Base-by-base conservation (phyloP, 139 green algal species). In the Picochlorum sp. region DNA sequence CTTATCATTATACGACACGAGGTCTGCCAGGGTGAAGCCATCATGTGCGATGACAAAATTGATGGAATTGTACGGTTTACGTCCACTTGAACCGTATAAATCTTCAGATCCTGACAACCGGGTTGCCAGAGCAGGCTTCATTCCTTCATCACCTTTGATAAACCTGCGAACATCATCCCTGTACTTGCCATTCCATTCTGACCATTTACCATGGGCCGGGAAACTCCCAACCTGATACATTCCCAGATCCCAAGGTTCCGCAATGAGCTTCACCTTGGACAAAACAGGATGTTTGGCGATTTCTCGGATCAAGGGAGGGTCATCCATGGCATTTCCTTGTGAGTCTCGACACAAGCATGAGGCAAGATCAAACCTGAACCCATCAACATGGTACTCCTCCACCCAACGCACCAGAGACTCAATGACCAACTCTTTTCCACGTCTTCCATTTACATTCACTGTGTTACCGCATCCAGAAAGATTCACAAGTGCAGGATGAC, bases 1-100 rank as follows among this genome's bases (percentile, higher is more conserved):
- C 81, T 95, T 91, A 9, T 66, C 57, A 63, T 88, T 87, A 71
- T 89, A 89, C 14, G 86, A 76, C 45, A 98, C 92, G 34, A 97
- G 58, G 78, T 99, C 94, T 32, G 82, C 59, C n/a, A 98, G 70
- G 4, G 79, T 90, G 75, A 98, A 98, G 28, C 92, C 92, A 58
- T 98, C 92, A 68, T 98, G 92, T 0, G 89, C 89, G 16, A 86
- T 92, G 32, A 97, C 79, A 73, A 97, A 98, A 77, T 98, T 98
- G 75, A 98, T 79, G 47, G 79, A 86, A 70, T 98, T 89, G 74
- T 86, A 97, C 15, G 92, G 89, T 69, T 85, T 87, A 0, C 61
- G 15, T 14, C 13, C 37, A 56, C 15, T 24, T 21, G 13, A 4
- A n/a, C 89, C 57, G 78, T 98, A 99, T 56, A 99, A 79, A 76